A percentile compares a stretch with the other conserved stretches of the same genome.
These are phyloP conservation scores for Canariomyces notabilis DNA, from an alignment of 2,329 filamentous ascomycete species.

Conservation along the genomic window DNA sequence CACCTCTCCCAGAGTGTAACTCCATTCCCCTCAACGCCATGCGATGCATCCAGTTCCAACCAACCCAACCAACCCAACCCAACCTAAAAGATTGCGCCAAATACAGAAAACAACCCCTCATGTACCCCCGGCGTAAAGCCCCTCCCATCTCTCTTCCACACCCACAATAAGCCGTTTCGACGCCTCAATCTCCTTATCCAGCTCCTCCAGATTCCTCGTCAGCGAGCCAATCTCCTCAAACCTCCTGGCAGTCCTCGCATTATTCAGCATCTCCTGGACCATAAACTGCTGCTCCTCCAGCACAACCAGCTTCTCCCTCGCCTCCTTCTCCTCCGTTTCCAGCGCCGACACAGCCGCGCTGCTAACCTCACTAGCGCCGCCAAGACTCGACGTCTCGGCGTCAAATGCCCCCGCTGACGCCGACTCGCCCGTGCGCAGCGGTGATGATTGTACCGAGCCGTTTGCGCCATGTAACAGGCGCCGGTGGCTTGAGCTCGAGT, in stretches of 20 bases:
- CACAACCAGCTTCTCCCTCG: slow-evolving; percentile 74
- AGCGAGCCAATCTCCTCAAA: slow-evolving; percentile 85
- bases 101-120: neutral
- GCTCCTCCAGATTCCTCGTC: slow-evolving; percentile 73
- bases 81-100: too few species aligned
- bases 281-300: slow-evolving; percentile 89
- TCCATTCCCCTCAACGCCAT: neutral
- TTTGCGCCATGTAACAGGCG: slow-evolving; percentile 27
- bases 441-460: slow-evolving; percentile 28
- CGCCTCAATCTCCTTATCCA: slow-evolving; percentile 70
- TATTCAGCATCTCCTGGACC: slow-evolving; percentile 77
- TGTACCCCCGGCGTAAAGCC: slow-evolving; percentile 38
- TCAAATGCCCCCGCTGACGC: slow-evolving; percentile 40
- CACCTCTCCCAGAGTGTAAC: neutral
- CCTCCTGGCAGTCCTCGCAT: slow-evolving; percentile 67
- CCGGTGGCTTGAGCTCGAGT: slow-evolving; percentile 31
- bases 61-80: too few species aligned
- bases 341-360: slow-evolving; percentile 54
- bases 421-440: slow-evolving; percentile 45
- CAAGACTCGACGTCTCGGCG: slow-evolving; percentile 46
- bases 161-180: slow-evolving; percentile 60
- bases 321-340: slow-evolving; percentile 77
- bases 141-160: slow-evolving; percentile 58
- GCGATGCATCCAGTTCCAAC: neutral
- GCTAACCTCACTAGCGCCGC: slow-evolving; percentile 43